Evolutionary conservation across 1,284 basidiomycete genomes (phyloP).

Genomic region (Lentinula novae-zelandiae): DNA sequence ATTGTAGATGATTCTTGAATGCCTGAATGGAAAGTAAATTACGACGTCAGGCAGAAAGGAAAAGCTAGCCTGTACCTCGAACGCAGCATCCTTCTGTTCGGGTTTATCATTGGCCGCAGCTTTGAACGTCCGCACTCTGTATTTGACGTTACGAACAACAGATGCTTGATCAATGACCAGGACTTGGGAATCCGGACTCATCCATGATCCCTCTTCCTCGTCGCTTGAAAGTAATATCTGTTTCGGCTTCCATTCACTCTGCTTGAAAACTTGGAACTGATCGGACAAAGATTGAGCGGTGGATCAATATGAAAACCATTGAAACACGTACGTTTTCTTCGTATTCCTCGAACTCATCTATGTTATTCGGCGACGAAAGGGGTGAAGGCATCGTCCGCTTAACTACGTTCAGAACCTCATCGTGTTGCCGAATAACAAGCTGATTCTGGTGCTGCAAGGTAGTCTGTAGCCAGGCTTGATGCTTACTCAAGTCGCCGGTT

Average conservation of each 20-base stretch:
- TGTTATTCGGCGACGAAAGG: not conserved
- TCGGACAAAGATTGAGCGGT: not conserved
- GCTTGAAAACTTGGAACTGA: constrained; percentile 3
- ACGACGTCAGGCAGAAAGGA: not conserved
- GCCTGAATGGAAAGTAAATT: not conserved
- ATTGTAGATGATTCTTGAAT: not conserved
- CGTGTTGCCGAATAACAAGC: constrained; percentile 1
- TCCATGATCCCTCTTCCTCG: constrained; percentile 1
- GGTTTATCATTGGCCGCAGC: not conserved
- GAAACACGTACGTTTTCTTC: not conserved
- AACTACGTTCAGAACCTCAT: not conserved
- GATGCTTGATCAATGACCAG: constrained; percentile 2
- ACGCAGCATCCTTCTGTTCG: not conserved
- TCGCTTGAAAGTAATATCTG: not conserved
- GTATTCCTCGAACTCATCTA: not conserved
- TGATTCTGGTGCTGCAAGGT: not conserved
- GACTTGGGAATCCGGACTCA: constrained; percentile 1
- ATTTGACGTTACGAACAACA: not conserved
- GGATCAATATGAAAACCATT: not conserved
- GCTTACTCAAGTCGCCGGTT: not conserved
- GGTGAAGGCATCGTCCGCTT: not conserved
- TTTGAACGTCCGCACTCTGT: constrained; percentile 1
- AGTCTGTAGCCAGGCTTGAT: not conserved
- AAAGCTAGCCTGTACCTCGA: not conserved
- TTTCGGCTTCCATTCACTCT: not conserved